Base-by-base conservation (phyloP, 768 basidiomycete genomes). In the Trametes cingulata region DNA sequence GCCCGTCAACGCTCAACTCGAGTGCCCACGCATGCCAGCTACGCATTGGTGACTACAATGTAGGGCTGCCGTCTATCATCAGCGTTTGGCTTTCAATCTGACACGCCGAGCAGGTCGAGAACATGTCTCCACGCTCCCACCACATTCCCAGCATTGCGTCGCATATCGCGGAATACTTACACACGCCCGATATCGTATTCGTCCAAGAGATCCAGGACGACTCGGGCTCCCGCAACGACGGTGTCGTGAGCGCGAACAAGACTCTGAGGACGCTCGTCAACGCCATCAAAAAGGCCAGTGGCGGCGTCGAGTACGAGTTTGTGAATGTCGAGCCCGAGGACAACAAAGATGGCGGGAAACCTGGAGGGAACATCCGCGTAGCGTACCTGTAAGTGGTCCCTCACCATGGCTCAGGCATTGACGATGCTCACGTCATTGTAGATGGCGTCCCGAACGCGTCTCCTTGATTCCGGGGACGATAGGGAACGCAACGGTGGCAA, bases 131-230 rank as follows among this genome's bases (percentile, higher is more conserved):
- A 6, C 78, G 72, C 1, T 80, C 81, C 3, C 66, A 72, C 7
- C 81, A 84, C 65, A 69, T 86, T 9, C 72, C 77, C 0, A 65
- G 65, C n/a, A 74, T 86, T 41, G 85, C 84, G 1, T 62, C 71
- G 13, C 86, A 86, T 63, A 85, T 86, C 51, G 78, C 73, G 12
- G 72, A 75, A 22, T 72, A 74, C 58, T 76, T 87, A 15, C 70
- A 73, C 17, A 75, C 78, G 0, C 85, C 86, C 1, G 84, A 86
- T 65, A 75, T 87, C 53, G 68, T 87, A 62, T 85, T 86, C 68
- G 63, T 87, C 7, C 85, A 87, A 71, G 86, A 87, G 64, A 81
- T 87, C 17, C 83, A 86, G 65, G 84, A 85, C 68, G 80, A 85
- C 68, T 78, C 77, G 2, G 84, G 84, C 6, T 65, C 78, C 1